Base-by-base conservation (phyloP, 495 filamentous ascomycete species). In the Tetracladium setigerum region DNA sequence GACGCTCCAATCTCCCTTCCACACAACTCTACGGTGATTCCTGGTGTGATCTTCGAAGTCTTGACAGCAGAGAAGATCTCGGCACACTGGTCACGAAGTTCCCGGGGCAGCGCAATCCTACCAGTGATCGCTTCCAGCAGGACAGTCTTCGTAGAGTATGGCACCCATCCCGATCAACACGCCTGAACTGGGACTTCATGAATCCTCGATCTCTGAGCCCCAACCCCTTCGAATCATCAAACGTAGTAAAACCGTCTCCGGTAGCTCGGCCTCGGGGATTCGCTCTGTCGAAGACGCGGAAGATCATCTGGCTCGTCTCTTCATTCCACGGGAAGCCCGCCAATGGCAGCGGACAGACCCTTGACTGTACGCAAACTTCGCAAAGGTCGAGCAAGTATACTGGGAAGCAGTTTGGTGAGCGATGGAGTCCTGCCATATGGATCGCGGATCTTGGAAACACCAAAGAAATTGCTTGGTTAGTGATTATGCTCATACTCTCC, bases 171-270 rank as follows among this genome's bases (percentile, higher is more conserved):
- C 54, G 60, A 2, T 47, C 58, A n/a, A 46, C 30, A 27, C 60
- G 60, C 5, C 49, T 62, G 14, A 16, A 17, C 22, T 62, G 60
- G 60, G 60, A 51, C 47, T 62, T 60, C 49, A 48, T 41, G 37
- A 58, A 52, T 41, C 52, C 46, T 48, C 55, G 38, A 46, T 55
- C 47, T 24, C 41, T 18, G 53, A 55, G 34, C 54, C 59, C n/a
- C 30, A 42, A 15, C 58, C 55, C 13, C 50, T 61, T 19, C 40
- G 58, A 19, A 59, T 60, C 33, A 47, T 54, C 54, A 52, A 57
- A 14, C 53, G 52, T 57, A 50, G 49, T 39, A 41, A 56, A 38
- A 57, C 56, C 47, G 38, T 54, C 40, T 16, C 52, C 51, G 27
- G 49, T 27, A 41, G 56, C 47, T 41, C 43, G 13, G 17, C 47